Conservation (phyloP, 371 early-diverging fungal species). For the Nematocida sp. region DNA sequence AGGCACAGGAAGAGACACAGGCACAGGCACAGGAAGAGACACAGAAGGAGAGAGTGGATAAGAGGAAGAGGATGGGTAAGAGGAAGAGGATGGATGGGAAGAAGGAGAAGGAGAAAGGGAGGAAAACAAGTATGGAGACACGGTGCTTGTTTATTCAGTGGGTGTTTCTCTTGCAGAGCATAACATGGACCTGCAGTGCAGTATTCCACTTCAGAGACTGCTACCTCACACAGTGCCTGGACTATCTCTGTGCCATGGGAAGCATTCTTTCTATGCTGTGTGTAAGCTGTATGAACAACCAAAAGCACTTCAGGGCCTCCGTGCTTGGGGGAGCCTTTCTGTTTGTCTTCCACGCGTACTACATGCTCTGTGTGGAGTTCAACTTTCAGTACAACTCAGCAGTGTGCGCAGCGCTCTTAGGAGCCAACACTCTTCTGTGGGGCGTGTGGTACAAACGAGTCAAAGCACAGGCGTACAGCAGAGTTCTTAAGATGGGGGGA, state of each 20-base stretch:
- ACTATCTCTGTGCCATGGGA: conserved; percentile 28
- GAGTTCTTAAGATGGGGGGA: conserved; percentile 1
- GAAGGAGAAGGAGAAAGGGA: neutral
- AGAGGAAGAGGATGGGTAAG: neutral
- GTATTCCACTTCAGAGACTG: conserved; percentile 37
- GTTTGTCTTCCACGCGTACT: neutral
- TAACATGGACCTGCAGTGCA: conserved; percentile 5
- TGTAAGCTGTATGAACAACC: neutral
- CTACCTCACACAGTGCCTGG: conserved; percentile 37
- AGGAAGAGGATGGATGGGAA: too few species aligned
- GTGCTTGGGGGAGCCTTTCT: neutral
- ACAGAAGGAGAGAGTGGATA: neutral
- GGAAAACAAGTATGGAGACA: too few species aligned
- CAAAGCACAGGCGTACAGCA: neutral
- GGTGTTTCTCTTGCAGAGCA: neutral
- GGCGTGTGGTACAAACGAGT: neutral
- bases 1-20: neutral
- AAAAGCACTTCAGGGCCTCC: neutral
- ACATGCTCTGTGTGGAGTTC: conserved; percentile 16
- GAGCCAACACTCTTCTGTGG: neutral
- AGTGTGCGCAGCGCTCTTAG: conserved; percentile 3
- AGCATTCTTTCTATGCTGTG: conserved; percentile 5
- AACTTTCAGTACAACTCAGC: conserved; percentile 38
- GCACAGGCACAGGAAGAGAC: neutral
- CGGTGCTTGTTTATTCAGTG: neutral